These are phyloP conservation scores for Paecilomyces variotii DNA, from an alignment of 2,329 filamentous ascomycete genomes.

Conservation along the genomic window DNA sequence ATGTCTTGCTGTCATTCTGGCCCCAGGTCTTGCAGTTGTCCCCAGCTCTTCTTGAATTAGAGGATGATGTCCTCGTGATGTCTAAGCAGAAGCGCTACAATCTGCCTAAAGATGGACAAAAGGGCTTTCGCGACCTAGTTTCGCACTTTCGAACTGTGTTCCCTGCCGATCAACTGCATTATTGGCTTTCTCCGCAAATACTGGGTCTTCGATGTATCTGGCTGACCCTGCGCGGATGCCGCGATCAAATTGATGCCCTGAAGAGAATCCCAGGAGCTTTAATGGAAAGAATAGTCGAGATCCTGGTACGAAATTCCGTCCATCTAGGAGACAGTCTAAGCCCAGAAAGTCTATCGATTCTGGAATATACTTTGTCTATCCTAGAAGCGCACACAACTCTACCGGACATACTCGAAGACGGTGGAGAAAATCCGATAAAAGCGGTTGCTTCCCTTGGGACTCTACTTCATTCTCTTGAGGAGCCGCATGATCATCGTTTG, in stretches of 20 bases:
- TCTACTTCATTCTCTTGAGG: conserved; percentile 24
- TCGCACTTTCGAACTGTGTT: conserved; percentile 14
- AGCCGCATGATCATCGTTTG: conserved; percentile 9
- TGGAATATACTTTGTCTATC: conserved; percentile 25
- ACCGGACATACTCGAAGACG: conserved; percentile 16
- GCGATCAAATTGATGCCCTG: conserved; percentile 21
- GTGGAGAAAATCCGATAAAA: conserved; percentile 19
- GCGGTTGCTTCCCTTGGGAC: conserved; percentile 28
- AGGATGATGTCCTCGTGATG: conserved; percentile 21
- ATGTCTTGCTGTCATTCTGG: conserved; percentile 22
- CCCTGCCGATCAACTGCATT: conserved; percentile 14
- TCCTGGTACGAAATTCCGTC: conserved; percentile 18
- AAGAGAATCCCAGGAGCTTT: conserved; percentile 18
- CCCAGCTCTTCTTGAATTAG: conserved; percentile 16
- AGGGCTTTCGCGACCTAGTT: conserved; percentile 19
- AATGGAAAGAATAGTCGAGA: conserved; percentile 20
- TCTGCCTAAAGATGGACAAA: conserved; percentile 24
- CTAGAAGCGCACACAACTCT: conserved; percentile 30
- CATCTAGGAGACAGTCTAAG: conserved; percentile 2
- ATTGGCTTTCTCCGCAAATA: conserved; percentile 22
- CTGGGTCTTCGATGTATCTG: conserved; percentile 26
- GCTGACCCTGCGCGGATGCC: conserved; percentile 21
- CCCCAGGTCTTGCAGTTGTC: conserved; percentile 22
- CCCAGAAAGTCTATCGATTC: conserved; percentile 11
- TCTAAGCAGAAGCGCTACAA: conserved; percentile 12